Base-by-base conservation (phyloP, 495 filamentous ascomycete genomes). In the Astrothelium subdiscretum region DNA sequence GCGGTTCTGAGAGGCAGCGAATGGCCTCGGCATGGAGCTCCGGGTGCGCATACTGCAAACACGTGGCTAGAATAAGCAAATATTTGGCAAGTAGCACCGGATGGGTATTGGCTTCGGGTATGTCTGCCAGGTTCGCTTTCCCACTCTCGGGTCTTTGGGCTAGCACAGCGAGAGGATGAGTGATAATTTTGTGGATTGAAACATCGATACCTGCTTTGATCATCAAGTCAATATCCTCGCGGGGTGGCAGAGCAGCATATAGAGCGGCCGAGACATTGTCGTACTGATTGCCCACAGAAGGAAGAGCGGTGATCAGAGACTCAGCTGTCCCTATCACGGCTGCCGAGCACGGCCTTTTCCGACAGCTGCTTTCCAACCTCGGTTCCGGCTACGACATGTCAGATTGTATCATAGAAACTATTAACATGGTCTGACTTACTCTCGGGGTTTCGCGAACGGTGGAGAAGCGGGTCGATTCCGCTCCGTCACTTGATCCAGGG, bases 1-100 rank as follows among this genome's bases (percentile, higher is more conserved):
- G 66, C 51, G 52, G 44, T 32, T 63, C 43, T 24, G 60, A 60
- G 35, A 66, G 57, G 43, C 43, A 26, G 13, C 22, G 22, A 24
- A 62, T 42, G 15, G 42, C 43, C 22, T 38, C 59, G 78, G 48
- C 48, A 29, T 48, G 40, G 40, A 48, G 40, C 31, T 48, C 20
- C 38, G 40, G 48, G 15, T 10, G 12, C 8, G 22, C 48, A 3
- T 48, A 20, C 18, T 11, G 18, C 3, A 48, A n/a, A 48, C 42
- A 48, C 8, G 42, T 20, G 3, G 42, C 42, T 48, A 48, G 42
- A n/a, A 48, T 38, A 38, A 38, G 35, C 15, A 38, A 38, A 38
- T 38, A 38, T 15, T 15, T 38, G 35, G 35, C 35, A 6, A 38
- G 35, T 38, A 48, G 43, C 20, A 48, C 5, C n/a, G 43, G 43